Conservation (phyloP, 2,329 filamentous ascomycete species). For the Cryphonectria naterciae region DNA sequence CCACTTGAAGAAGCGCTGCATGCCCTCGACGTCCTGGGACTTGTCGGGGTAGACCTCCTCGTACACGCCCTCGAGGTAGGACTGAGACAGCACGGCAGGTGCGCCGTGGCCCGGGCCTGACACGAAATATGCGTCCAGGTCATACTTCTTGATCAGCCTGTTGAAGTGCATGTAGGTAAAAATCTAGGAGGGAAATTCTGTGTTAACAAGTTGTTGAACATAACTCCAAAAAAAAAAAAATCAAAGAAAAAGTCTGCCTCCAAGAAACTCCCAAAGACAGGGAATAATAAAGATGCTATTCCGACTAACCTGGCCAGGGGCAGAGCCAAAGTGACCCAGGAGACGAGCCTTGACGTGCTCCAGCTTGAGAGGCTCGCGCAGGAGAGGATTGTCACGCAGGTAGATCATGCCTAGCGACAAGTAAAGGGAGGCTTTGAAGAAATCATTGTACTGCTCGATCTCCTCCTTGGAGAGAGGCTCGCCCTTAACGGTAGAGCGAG, state of each 20-base stretch:
- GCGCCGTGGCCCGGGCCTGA: slow-evolving; percentile 80
- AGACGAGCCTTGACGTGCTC: slow-evolving; percentile 76
- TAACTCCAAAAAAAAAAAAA: too few species aligned
- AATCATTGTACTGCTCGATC: slow-evolving; percentile 69
- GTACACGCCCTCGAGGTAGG: slow-evolving; percentile 78
- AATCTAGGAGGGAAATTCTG: slow-evolving; percentile 41
- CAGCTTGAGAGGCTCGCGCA: slow-evolving; percentile 68
- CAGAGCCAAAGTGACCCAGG: slow-evolving; percentile 78
- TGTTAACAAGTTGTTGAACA: background rate
- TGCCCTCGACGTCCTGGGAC: slow-evolving; percentile 67
- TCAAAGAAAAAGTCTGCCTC: too few species aligned
- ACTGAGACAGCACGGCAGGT: slow-evolving; percentile 74
- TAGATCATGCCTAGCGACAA: slow-evolving; percentile 82
- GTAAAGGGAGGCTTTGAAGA: slow-evolving; percentile 76
- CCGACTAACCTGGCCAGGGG: slow-evolving; percentile 66
- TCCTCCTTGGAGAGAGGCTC: slow-evolving; percentile 68
- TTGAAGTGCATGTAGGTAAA: slow-evolving; percentile 86
- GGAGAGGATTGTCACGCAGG: slow-evolving; percentile 72
- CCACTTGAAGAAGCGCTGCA: slow-evolving; percentile 79
- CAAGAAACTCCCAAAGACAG: too few species aligned
- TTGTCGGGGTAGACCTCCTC: slow-evolving; percentile 78
- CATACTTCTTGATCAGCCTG: slow-evolving; percentile 79
- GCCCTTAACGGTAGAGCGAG: slow-evolving; percentile 66
- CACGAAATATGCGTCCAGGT: slow-evolving; percentile 72
- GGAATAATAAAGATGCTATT: too few species aligned